Conservation (phyloP, 176 grass and related monocot genomes). For the Oryza brachyantha region DNA sequence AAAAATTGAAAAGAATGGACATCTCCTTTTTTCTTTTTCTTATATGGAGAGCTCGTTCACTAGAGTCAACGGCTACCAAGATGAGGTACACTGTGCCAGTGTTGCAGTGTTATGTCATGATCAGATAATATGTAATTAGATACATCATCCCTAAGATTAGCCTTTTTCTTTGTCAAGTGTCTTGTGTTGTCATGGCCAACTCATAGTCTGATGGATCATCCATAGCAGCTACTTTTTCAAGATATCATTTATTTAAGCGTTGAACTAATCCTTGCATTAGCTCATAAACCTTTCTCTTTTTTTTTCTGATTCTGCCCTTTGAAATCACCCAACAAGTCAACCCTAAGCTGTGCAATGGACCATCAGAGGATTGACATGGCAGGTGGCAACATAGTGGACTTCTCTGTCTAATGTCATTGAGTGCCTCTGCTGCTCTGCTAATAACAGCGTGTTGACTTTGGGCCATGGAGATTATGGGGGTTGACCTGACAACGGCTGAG, state of each 20-base stretch:
- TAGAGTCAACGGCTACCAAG: constrained; percentile 31
- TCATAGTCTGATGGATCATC: background rate
- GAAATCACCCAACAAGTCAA: constrained; percentile 33
- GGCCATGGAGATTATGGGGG: constrained; percentile 26
- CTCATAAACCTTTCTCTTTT: background rate
- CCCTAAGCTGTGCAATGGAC: constrained; percentile 8
- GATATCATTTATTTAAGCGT: background rate
- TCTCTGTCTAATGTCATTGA: constrained; percentile 32
- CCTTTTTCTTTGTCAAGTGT: constrained; percentile 39
- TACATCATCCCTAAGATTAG: constrained; percentile 29
- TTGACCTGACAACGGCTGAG: constrained; percentile 38
- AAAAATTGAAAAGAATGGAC: background rate
- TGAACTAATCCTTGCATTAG: constrained; percentile 24
- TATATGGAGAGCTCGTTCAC: background rate
- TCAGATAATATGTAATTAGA: constrained; percentile 29
- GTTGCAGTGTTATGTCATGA: constrained; percentile 12
- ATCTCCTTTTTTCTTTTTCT: background rate
- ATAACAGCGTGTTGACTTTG: constrained; percentile 33
- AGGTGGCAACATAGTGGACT: constrained; percentile 42
- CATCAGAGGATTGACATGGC: constrained; percentile 28
- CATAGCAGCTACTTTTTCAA: constrained; percentile 8
- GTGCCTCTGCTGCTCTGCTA: constrained; percentile 31
- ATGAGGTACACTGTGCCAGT: constrained; percentile 10
- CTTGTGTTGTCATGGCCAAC: constrained; percentile 42
- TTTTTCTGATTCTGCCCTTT: constrained; percentile 13